Evolutionary conservation across 352 stramenopile genomes (phyloP).

Genomic region (Blastocystis sp.): DNA sequence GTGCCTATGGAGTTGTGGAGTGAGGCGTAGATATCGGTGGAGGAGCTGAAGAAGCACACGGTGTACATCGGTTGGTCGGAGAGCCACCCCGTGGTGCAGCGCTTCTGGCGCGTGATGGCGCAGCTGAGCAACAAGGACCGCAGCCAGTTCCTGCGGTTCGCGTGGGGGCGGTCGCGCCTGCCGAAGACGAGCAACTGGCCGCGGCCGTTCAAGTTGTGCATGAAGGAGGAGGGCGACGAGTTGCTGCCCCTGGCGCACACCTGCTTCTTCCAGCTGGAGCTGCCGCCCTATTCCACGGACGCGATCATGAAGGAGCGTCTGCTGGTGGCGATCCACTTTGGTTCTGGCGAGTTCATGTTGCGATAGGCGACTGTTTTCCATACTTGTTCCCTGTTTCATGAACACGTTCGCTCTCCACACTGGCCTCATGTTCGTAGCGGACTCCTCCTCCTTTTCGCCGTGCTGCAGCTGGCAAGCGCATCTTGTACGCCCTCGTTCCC

Average conservation of each 20-base stretch:
- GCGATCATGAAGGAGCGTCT: slow-evolving; percentile 86
- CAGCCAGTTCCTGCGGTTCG: slow-evolving; percentile 79
- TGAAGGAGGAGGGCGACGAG: slow-evolving; percentile 81
- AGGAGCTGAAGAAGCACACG: slow-evolving; percentile 75
- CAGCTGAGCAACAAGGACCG: slow-evolving; percentile 73
- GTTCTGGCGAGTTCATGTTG: slow-evolving; percentile 77
- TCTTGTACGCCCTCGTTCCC: not conserved
- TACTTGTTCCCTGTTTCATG: slow-evolving; percentile 16
- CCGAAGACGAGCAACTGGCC: slow-evolving; percentile 75
- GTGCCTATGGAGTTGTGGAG: slow-evolving; percentile 59
- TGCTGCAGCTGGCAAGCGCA: not conserved
- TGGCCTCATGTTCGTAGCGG: not conserved
- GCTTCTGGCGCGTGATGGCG: slow-evolving; percentile 74
- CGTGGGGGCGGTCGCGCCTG: slow-evolving; percentile 84
- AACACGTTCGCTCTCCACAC: not conserved
- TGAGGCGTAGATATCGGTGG: slow-evolving; percentile 74
- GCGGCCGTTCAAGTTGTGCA: slow-evolving; percentile 85
- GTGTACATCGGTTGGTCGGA: slow-evolving; percentile 74
- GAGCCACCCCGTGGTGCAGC: slow-evolving; percentile 71
- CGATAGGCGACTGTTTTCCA: not conserved
- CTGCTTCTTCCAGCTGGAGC: slow-evolving; percentile 90
- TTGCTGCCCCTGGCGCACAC: slow-evolving; percentile 87
- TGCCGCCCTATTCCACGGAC: slow-evolving; percentile 85
- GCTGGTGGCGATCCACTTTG: slow-evolving; percentile 88
- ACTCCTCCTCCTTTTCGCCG: not conserved